Conservation (phyloP, 2,329 filamentous ascomycete species). For the Thielaviopsis populi region DNA sequence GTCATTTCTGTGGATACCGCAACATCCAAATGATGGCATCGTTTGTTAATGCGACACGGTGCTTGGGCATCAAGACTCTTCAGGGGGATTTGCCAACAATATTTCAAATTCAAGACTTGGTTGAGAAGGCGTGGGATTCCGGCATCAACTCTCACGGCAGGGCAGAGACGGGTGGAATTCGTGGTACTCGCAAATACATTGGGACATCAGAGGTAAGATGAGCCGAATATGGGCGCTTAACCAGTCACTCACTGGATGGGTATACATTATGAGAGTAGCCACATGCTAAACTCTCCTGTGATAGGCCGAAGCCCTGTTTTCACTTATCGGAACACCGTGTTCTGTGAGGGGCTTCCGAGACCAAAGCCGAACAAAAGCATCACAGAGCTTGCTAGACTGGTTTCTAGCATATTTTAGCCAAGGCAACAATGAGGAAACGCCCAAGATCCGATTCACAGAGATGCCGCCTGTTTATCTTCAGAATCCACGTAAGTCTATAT, state of each 20-base stretch:
- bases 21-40: conserved; percentile 88
- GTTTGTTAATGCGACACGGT: conserved; percentile 49
- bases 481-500: conserved; percentile 43
- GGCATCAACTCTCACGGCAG: conserved; percentile 64
- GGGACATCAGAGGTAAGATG: conserved; percentile 71
- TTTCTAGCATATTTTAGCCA: conserved; percentile 62
- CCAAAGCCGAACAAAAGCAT: neutral
- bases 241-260: neutral
- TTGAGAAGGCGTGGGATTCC: conserved; percentile 76
- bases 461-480: conserved; percentile 84
- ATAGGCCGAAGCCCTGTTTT: conserved; percentile 65
- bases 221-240: conserved; percentile 24
- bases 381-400: conserved; percentile 22
- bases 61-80: conserved; percentile 46
- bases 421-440: conserved; percentile 30
- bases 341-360: conserved; percentile 21
- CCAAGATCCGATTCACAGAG: conserved; percentile 54
- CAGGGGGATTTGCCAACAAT: conserved; percentile 53
- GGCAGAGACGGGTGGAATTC: conserved; percentile 72
- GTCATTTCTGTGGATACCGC: conserved; percentile 85
- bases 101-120: conserved; percentile 68
- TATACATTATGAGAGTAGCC: neutral
- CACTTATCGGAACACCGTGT: conserved; percentile 51
- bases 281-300: neutral
- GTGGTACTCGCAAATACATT: conserved; percentile 85